Base-by-base conservation (phyloP, 768 basidiomycete genomes). In the Leccinum subtestaceum region DNA sequence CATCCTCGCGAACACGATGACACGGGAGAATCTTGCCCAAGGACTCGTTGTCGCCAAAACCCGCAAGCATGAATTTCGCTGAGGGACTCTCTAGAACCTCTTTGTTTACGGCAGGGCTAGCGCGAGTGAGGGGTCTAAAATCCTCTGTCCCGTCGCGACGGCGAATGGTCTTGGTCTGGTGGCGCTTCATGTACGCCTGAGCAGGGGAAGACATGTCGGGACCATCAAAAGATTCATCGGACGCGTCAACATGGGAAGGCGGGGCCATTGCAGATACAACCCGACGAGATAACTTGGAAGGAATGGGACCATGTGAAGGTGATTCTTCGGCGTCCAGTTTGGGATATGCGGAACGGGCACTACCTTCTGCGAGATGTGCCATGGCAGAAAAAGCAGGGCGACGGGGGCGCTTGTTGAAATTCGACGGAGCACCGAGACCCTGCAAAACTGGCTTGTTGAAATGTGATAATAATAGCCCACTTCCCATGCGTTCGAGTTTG, bases 11-110 rank as follows among this genome's bases (percentile, higher is more conserved):
- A 51, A 97, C 95, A 53, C 89, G 85, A 70, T 93, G 89, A 74
- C 97, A 99, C 32, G 95, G 95, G 60, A 99, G 73, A 64, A 95
- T 84, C 76, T 98, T 99, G 40, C 96, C 96, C 60, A 87, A 80
- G 40, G 90, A 85, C 72, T 99, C 97, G 67, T 94, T 94, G 65
- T 94, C 93, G 15, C 95, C 91, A 73, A 95, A 97, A 0, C 94
- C 91, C 25, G 80, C 80, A 25, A 79, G 76, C 72, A 82, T 74
- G 53, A 80, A 82, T 60, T 82, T 83, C 7, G 80, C 75, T 5
- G 81, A 81, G 11, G 86, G 86, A 64, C 84, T 84, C 60, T 86
- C 84, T 43, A 79, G 79, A 63, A 75, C 74, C 46, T 75, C 73
- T 34, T 69, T 71, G 50, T 70, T 69, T 43, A 77, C 76, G 65